Conservation (phyloP, 2,329 filamentous ascomycete species). For the Ophiosphaerella narmari region DNA sequence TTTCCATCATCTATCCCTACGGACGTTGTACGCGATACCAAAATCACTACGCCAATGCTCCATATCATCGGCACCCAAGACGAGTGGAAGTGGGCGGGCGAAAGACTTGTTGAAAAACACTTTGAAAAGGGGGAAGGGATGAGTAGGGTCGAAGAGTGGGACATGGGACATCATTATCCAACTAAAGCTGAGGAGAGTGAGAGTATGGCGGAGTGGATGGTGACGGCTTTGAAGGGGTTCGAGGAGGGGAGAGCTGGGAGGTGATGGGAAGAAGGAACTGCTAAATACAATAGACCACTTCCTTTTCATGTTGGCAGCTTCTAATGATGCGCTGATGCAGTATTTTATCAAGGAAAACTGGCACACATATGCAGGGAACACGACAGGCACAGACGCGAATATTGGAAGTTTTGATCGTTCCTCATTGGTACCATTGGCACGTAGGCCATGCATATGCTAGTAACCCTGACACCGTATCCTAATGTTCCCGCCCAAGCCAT, state of each 20-base stretch:
- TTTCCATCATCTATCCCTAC: slow-evolving; percentile 11
- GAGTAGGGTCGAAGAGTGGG: slow-evolving; percentile 29
- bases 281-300: too few relatives aligned
- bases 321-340: too few relatives aligned
- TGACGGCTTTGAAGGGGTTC: slow-evolving; percentile 10
- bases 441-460: slow-evolving; percentile 16
- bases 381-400: background rate
- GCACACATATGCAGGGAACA: background rate
- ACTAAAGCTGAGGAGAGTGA: slow-evolving; percentile 35
- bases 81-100: slow-evolving; percentile 41
- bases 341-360: background rate
- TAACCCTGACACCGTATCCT: slow-evolving; percentile 12
- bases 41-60: slow-evolving; percentile 34
- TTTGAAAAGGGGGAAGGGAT: slow-evolving; percentile 32
- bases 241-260: slow-evolving; percentile 1
- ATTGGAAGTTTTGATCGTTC: background rate
- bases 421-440: slow-evolving; percentile 3
- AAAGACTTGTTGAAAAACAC: slow-evolving; percentile 32
- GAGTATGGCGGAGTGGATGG: slow-evolving; percentile 32
- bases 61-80: slow-evolving; percentile 41
- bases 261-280: background rate
- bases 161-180: slow-evolving; percentile 47
- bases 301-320: too few relatives aligned
- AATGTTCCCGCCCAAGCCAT: slow-evolving; percentile 3
- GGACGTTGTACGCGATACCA: slow-evolving; percentile 4